Base-by-base conservation (phyloP, 306 rosid genomes). In the Lathyrus tuberosus region DNA sequence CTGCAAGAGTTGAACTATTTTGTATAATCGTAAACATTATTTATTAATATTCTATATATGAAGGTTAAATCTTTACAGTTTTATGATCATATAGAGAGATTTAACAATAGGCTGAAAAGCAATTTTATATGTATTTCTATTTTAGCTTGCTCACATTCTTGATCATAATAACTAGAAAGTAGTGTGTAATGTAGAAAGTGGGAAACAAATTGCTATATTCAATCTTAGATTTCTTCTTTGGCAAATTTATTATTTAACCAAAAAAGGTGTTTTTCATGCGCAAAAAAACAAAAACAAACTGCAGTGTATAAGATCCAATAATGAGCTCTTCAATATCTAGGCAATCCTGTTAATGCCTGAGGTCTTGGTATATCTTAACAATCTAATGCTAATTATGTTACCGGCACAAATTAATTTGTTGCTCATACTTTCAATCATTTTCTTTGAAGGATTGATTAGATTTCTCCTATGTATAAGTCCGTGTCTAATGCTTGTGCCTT, bases 131-230 rank as follows among this genome's bases (percentile, higher is more conserved):
- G 56, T 51, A 66, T 51, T 54, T 11, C 51, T 37, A 4, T 61
- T 33, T 33, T 52, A 13, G 76, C 54, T 44, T 73, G 40, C 35
- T 28, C 11, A 66, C 57, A 4, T 53, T 62, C 48, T 16, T 62
- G 68, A 61, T 26, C 20, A 33, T 66, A 65, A 56, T 68, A 49
- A 49, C 3, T 2, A 6, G 9, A 49, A 9, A 17, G 11, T 58
- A 20, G 65, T 38, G 20, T 11, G 14, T 16, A 40, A 71, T 60
- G 42, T 51, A 30, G 71, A 66, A 72, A 66, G 49, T 30, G 65
- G 73, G 74, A 60, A 59, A 54, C 4, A 18, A 30, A 63, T 57
- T 69, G 17, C 24, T 62, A 51, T 62, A 37, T 76, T 70, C 67
- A 58, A 14, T 77, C 16, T 49, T 30, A 46, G 18, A 69, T 33